A percentile compares a stretch with the other conserved stretches of the same genome.
These are phyloP conservation scores for Papiliotrema laurentii DNA, from an alignment of 1,284 basidiomycete species.

Conservation along the genomic window DNA sequence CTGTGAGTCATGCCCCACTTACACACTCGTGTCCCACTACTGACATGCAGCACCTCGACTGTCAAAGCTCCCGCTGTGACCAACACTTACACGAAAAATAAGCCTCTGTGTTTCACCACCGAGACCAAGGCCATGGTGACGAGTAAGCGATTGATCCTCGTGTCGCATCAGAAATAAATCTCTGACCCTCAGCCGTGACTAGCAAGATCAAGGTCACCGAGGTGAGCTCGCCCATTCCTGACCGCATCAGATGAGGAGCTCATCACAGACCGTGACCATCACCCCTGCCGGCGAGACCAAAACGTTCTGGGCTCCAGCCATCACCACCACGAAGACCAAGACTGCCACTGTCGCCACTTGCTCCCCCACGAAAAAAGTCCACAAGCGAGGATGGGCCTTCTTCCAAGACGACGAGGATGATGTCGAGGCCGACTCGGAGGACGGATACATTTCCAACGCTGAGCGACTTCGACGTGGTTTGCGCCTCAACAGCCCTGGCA, in stretches of 20 bases:
- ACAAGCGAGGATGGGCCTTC: not conserved
- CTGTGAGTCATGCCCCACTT: not conserved
- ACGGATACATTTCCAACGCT: constrained; percentile 4
- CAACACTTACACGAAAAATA: constrained; percentile 4
- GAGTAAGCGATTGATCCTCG: not conserved
- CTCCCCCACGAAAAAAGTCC: not conserved
- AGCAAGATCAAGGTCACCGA: not conserved
- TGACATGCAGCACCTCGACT: not conserved
- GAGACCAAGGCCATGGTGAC: not conserved
- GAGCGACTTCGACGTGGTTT: constrained; percentile 8
- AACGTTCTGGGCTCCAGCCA: not conserved
- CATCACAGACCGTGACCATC: constrained; percentile 3
- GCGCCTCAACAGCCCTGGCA: constrained; percentile 3
- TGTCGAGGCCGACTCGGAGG: not conserved
- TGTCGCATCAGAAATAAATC: not conserved
- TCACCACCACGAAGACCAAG: constrained; percentile 3
- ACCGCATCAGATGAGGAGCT: not conserved
- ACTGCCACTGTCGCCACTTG: not conserved
- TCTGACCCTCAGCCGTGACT: not conserved
- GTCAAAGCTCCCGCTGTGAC: constrained; percentile 3
- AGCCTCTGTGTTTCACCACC: constrained; percentile 4
- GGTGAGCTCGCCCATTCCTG: not conserved
- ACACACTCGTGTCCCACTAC: not conserved
- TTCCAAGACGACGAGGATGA: not conserved
- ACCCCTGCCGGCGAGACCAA: not conserved